phyloP scores from a whole-genome alignment of 345 rosid genomes.

The Anacardium occidentale region DNA sequence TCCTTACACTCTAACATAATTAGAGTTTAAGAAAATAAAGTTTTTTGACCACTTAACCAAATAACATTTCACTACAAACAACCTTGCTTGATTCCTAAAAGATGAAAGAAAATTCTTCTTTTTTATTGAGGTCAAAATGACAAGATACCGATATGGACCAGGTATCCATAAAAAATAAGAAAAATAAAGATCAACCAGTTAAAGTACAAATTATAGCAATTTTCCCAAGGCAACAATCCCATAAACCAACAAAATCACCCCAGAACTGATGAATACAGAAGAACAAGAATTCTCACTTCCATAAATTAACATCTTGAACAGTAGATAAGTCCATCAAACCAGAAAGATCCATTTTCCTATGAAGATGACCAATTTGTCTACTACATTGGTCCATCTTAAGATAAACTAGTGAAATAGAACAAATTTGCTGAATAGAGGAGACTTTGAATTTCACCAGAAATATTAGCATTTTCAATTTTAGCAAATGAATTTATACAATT shows the following conservation, averaged over 20 bases:
- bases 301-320: neutral
- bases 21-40: neutral
- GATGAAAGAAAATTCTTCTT: neutral
- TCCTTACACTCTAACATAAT: neutral
- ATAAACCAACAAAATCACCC: no score
- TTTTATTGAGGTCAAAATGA: no score
- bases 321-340: neutral
- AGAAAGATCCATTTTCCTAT: neutral
- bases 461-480: neutral
- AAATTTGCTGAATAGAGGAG: neutral
- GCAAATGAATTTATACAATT: neutral
- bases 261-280: neutral
- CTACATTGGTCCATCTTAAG: neutral
- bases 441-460: neutral
- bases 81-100: neutral
- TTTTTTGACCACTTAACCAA: neutral
- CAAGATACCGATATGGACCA: no score
- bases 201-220: no score
- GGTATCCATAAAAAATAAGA: no score
- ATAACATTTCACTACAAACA: neutral
- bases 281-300: neutral
- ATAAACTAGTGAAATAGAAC: neutral
- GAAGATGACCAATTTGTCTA: constrained; percentile 6
- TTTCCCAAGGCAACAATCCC: no score
- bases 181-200: no score